phyloP scores from a whole-genome alignment of 1,284 basidiomycete genomes.

The Boletellus deceptivus region DNA sequence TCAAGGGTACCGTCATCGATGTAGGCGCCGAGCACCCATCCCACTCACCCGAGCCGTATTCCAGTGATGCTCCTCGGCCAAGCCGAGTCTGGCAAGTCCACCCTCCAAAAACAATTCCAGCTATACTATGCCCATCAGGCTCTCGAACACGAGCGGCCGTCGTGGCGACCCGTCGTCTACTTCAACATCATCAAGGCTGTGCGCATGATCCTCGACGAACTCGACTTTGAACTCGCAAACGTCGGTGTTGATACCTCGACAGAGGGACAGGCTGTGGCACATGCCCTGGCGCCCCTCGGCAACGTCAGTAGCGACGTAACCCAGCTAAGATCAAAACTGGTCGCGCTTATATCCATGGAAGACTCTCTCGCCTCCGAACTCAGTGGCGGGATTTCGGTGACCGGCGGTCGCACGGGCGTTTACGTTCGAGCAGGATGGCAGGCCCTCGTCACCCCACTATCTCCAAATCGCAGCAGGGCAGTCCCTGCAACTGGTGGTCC shows the following conservation, averaged over 20 bases:
- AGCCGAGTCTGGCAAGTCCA: conserved; percentile 78
- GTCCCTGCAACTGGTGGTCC: conserved; percentile 36
- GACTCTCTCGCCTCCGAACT: conserved; percentile 65
- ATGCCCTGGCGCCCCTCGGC: conserved; percentile 33
- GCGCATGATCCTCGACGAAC: conserved; percentile 69
- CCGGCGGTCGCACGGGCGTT: conserved; percentile 57
- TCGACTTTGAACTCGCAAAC: conserved; percentile 56
- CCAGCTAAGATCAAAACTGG: conserved; percentile 52
- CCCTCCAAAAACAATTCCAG: conserved; percentile 79
- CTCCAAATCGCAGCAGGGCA: conserved; percentile 42
- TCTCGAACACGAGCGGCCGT: conserved; percentile 65
- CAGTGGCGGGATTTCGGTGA: conserved; percentile 57
- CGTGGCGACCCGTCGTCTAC: conserved; percentile 76
- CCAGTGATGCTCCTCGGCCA: conserved; percentile 70
- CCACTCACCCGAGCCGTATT: conserved; percentile 8
- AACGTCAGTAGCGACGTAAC: conserved; percentile 46
- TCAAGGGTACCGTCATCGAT: conserved; percentile 55
- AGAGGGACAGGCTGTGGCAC: conserved; percentile 31
- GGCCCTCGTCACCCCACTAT: conserved; percentile 45
- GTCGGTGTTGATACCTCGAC: conserved; percentile 28
- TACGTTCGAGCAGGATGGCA: conserved; percentile 71
- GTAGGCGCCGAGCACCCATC: neutral
- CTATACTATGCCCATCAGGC: conserved; percentile 69
- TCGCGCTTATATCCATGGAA: conserved; percentile 66
- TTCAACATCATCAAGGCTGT: conserved; percentile 79